These are phyloP conservation scores for Vigna hirtella DNA, from an alignment of 306 rosid genomes.

Conservation along the genomic window DNA sequence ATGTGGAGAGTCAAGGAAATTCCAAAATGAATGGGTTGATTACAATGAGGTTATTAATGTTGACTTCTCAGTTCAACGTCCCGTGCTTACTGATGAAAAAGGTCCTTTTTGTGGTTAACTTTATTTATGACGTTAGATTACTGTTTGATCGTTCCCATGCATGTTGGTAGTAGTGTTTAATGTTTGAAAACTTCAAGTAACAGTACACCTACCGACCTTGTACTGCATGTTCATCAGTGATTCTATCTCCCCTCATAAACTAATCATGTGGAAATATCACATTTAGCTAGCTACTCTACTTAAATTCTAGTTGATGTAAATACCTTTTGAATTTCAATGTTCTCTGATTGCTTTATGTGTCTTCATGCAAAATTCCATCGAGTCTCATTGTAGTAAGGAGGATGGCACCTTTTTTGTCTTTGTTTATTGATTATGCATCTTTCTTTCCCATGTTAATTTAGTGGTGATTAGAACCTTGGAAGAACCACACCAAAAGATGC, in stretches of 20 bases:
- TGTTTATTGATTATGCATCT: constrained; percentile 40
- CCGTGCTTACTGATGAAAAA: constrained; percentile 52
- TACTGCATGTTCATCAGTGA: background rate
- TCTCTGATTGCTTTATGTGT: background rate
- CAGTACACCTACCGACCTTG: background rate
- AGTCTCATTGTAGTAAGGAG: background rate
- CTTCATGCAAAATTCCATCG: background rate
- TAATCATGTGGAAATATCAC: background rate
- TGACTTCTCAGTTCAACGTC: constrained; percentile 54
- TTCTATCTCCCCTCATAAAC: background rate
- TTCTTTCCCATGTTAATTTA: constrained; percentile 22
- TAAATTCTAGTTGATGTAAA: background rate
- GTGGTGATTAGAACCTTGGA: background rate
- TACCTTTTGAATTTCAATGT: background rate
- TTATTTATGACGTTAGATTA: background rate
- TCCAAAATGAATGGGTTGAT: constrained; percentile 50
- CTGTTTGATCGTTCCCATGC: background rate
- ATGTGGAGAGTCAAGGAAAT: constrained; percentile 54
- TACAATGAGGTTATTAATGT: constrained; percentile 49
- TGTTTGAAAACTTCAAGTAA: background rate
- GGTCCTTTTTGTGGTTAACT: constrained; percentile 52
- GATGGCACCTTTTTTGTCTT: background rate
- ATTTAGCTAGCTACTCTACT: background rate
- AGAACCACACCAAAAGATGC: background rate
- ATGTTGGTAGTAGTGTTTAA: background rate